Evolutionary conservation across 2,329 filamentous ascomycete genomes (phyloP).

Genomic region (Monosporascus sp.): DNA sequence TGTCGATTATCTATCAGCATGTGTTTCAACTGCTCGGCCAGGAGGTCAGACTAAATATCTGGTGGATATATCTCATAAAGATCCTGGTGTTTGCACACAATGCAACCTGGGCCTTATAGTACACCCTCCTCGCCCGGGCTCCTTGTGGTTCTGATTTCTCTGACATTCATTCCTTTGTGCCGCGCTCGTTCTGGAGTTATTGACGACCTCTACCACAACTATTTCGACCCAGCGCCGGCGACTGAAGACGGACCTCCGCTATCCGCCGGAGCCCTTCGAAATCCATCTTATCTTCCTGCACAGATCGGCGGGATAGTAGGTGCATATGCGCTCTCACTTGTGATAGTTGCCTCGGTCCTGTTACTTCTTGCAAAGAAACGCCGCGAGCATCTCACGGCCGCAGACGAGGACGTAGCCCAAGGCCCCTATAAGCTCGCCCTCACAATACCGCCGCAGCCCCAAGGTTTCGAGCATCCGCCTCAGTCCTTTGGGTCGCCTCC

Average conservation of each 20-base stretch:
- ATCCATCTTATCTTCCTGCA: constrained; percentile 64
- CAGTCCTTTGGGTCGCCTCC: constrained; percentile 28
- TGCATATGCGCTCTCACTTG: constrained; percentile 73
- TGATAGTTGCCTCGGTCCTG: constrained; percentile 64
- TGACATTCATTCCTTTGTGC: constrained; percentile 22
- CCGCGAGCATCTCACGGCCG: constrained; percentile 46
- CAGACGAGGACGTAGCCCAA: constrained; percentile 43
- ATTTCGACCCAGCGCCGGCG: constrained; percentile 49
- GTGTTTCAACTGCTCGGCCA: constrained; percentile 45
- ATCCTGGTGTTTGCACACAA: constrained; percentile 25
- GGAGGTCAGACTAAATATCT: constrained; percentile 32
- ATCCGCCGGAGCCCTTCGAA: constrained; percentile 52
- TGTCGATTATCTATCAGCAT: constrained; percentile 42
- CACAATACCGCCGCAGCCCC: constrained; percentile 13
- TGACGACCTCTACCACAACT: background rate
- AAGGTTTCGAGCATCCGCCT: constrained; percentile 11
- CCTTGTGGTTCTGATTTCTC: constrained; percentile 18
- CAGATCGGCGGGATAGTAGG: constrained; percentile 81
- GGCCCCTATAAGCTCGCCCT: constrained; percentile 19
- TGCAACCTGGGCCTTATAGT: constrained; percentile 29
- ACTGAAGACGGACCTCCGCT: constrained; percentile 56
- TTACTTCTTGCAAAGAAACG: constrained; percentile 54
- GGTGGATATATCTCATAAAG: constrained; percentile 21
- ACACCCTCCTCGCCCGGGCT: constrained; percentile 21
- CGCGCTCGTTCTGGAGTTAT: background rate